A percentile compares a stretch with the other conserved stretches of the same genome.
phyloP scores from a whole-genome alignment of 225 moss, liverwort and hornwort species.

The Takakia lepidozioides region DNA sequence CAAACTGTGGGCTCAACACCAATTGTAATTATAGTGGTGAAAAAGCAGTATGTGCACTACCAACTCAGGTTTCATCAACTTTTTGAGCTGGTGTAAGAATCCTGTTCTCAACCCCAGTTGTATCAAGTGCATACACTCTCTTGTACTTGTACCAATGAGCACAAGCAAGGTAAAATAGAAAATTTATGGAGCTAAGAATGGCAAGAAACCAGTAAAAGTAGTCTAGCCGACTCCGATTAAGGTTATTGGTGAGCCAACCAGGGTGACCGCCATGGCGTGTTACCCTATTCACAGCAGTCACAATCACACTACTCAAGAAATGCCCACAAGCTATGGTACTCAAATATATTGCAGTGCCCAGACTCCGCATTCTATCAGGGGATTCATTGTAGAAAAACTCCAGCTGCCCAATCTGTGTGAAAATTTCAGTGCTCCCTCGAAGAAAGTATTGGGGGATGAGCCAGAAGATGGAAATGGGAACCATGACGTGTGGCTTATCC shows the following conservation, averaged over 20 bases:
- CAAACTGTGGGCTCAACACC: too few relatives aligned
- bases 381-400: constrained; percentile 67
- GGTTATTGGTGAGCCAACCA: constrained; percentile 55
- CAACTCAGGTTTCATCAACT: too few relatives aligned
- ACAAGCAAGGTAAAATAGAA: constrained; percentile 33
- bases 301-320: constrained; percentile 48
- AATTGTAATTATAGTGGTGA: too few relatives aligned
- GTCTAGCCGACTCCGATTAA: constrained; percentile 44
- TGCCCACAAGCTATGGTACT: constrained; percentile 60
- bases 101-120: not conserved
- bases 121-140: constrained; percentile 6
- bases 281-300: constrained; percentile 31
- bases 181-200: constrained; percentile 30
- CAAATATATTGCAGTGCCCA: constrained; percentile 57
- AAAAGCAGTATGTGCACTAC: too few relatives aligned
- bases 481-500: not conserved
- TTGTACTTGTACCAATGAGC: constrained; percentile 30
- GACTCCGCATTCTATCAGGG: constrained; percentile 52
- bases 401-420: constrained; percentile 57
- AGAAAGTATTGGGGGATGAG: constrained; percentile 37
- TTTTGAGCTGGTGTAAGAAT: too few relatives aligned
- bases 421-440: constrained; percentile 50
- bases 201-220: constrained; percentile 63
- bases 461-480: constrained; percentile 22
- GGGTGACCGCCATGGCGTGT: constrained; percentile 19